Base-by-base conservation (phyloP, 163 green algal genomes). In the Prototheca wickerhamii region DNA sequence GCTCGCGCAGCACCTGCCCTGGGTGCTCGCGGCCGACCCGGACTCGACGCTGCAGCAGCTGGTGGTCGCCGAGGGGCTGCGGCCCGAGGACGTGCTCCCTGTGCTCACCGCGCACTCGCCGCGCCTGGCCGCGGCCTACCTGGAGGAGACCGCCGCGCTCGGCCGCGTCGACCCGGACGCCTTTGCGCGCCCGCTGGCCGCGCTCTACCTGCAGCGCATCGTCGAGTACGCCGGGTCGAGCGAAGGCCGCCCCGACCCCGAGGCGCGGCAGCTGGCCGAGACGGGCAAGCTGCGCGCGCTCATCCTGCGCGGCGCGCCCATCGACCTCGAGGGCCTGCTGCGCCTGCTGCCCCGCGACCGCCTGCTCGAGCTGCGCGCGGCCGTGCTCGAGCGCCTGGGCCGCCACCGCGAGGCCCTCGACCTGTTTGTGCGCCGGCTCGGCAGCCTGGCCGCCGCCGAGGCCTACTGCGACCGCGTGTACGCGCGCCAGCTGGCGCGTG, bases 1-100 rank as follows among this genome's bases (percentile, higher is more conserved):
- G 15, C 60, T 86, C 32, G 66, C 75, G 28, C 63, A 65, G 6
- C 88, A 95, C 72, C 78, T 80, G 18, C 79, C 69, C 53, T 95
- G 88, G 88, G 87, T 95, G 37, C 65, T 95, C 61, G 54, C 55
- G 3, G 68, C 77, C 2, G 88, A 95, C 73, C 80, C 86, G 10
- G 88, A 95, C 33, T 84, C 86, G 1, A 85, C 82, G 1, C 75
- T 95, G 34, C 78, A n/a, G n/a, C n/a, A 90, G 58, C 84, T 89
- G 73, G 80, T 88, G 40, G 54, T 58, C 33, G 58, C 79, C 54
- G 83, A 89, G 26, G 71, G 80, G 2, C 69, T 90, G 58, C 18
- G 74, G 18, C 80, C 83, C 25, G 69, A 77, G 0, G 58, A 80
- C 20, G 86, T 84, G 32, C 73, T 92, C 63, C 74, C 76, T 43